phyloP scores from a whole-genome alignment of 1,139 yeast species.

The Ogataea hybrid region DNA sequence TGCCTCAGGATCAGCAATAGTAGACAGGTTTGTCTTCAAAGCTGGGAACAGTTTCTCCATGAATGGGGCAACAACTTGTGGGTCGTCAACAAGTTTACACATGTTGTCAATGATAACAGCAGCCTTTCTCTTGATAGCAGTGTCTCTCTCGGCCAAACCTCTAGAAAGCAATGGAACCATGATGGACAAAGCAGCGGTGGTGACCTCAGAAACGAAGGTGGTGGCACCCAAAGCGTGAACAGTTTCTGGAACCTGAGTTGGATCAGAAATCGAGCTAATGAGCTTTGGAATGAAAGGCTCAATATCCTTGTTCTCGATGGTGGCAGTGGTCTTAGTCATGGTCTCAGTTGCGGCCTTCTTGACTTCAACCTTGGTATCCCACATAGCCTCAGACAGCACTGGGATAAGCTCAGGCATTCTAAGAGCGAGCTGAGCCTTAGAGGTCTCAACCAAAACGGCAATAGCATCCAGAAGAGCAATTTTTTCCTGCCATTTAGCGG shows the following conservation, averaged over 20 bases:
- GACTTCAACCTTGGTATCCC: slow-evolving; percentile 99
- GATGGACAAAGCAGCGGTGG: slow-evolving; percentile 98
- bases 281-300: slow-evolving; percentile 98
- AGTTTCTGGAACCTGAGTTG: slow-evolving; percentile 97
- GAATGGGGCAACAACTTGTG: slow-evolving; percentile 99
- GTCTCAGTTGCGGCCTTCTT: slow-evolving; percentile 95
- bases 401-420: slow-evolving; percentile 99
- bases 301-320: slow-evolving; percentile 99
- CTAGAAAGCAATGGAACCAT: slow-evolving; percentile 98
- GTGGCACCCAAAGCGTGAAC: slow-evolving; percentile 99
- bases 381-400: slow-evolving; percentile 97
- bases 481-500: slow-evolving; percentile 99
- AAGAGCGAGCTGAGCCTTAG: slow-evolving; percentile 93
- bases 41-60: slow-evolving; percentile 94
- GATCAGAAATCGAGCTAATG: slow-evolving; percentile 95
- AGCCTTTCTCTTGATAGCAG: slow-evolving; percentile 98
- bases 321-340: slow-evolving; percentile 94
- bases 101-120: slow-evolving; percentile 99
- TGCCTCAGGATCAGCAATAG: slow-evolving; percentile 99
- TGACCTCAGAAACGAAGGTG: slow-evolving; percentile 98
- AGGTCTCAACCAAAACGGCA: slow-evolving; percentile 86
- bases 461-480: slow-evolving; percentile 84
- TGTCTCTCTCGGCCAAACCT: slow-evolving; percentile 99
- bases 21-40: slow-evolving; percentile 86
- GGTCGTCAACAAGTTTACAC: slow-evolving; percentile 99